Evolutionary conservation across 2,329 filamentous ascomycete species (phyloP).

Genomic region (Colletotrichum sp.): DNA sequence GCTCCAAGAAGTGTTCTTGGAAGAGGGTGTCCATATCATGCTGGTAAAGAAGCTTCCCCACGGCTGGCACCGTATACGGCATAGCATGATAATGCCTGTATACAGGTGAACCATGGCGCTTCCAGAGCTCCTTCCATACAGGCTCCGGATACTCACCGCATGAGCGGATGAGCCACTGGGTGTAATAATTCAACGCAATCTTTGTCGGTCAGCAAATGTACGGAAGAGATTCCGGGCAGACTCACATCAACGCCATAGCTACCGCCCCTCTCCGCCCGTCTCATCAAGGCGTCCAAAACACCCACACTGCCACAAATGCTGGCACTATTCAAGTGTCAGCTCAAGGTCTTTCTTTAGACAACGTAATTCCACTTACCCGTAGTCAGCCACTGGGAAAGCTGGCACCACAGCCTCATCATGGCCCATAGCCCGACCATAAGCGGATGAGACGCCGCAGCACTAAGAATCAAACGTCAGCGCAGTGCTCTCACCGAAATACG

Average conservation of each 20-base stretch:
- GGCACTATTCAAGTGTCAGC: constrained; percentile 31
- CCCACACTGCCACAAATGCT: constrained; percentile 44
- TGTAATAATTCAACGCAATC: constrained; percentile 45
- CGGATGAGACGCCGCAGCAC: constrained; percentile 48
- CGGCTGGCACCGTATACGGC: constrained; percentile 37
- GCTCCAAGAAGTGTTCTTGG: constrained; percentile 52
- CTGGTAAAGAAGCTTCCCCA: constrained; percentile 42
- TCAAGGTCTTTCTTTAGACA: not conserved
- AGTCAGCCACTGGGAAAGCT: constrained; percentile 35
- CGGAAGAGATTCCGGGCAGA: constrained; percentile 24
- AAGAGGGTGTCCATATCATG: constrained; percentile 43
- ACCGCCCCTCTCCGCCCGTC: constrained; percentile 35
- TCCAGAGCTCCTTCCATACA: constrained; percentile 43
- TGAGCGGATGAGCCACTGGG: constrained; percentile 43
- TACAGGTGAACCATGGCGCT: constrained; percentile 48
- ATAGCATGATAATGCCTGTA: constrained; percentile 59
- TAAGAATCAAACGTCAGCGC: not conserved
- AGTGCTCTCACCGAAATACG: not conserved
- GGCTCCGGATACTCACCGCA: constrained; percentile 41
- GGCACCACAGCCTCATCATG: constrained; percentile 31
- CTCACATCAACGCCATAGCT: constrained; percentile 14
- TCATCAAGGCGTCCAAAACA: constrained; percentile 45
- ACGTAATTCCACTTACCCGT: constrained; percentile 21
- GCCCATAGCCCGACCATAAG: constrained; percentile 48
- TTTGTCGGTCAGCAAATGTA: constrained; percentile 9